A percentile compares a stretch with the other conserved stretches of the same genome.
phyloP scores from a whole-genome alignment of 495 filamentous ascomycete species.

The Penicillium subrubescens region DNA sequence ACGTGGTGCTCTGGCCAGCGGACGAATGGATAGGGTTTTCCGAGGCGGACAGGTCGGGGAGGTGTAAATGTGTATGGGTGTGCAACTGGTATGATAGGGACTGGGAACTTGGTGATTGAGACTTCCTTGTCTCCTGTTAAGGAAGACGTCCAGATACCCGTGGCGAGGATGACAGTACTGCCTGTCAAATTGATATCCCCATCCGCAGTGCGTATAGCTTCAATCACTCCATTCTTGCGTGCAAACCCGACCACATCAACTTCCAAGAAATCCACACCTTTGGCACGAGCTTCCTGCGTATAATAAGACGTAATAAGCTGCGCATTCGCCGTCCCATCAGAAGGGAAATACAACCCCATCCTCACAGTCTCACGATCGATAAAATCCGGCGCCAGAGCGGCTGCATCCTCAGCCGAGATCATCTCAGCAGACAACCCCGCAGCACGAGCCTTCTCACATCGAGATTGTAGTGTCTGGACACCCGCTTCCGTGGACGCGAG shows the following conservation, averaged over 20 bases:
- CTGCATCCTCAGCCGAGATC: slow-evolving; percentile 26
- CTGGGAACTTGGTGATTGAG: slow-evolving; percentile 16
- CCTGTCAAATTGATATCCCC: slow-evolving; percentile 26
- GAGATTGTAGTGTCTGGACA: slow-evolving; percentile 22
- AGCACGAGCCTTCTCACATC: slow-evolving; percentile 22
- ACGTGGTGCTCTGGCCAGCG: slow-evolving; percentile 41
- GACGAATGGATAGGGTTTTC: slow-evolving; percentile 28
- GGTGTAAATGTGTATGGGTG: slow-evolving; percentile 39
- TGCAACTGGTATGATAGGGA: slow-evolving; percentile 38
- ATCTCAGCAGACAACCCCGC: slow-evolving; percentile 32
- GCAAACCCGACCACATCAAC: slow-evolving; percentile 21
- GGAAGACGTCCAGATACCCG: slow-evolving; percentile 34
- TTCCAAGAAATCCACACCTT: slow-evolving; percentile 30
- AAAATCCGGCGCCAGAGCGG: slow-evolving; percentile 32
- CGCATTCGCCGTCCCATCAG: slow-evolving; percentile 35
- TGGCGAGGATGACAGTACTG: slow-evolving; percentile 31
- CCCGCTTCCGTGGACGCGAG: slow-evolving; percentile 29
- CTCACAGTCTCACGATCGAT: slow-evolving; percentile 25
- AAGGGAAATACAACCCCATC: slow-evolving; percentile 25
- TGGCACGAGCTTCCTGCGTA: slow-evolving; percentile 34
- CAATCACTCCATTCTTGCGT: neutral
- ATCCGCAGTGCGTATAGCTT: slow-evolving; percentile 17
- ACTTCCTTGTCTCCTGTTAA: slow-evolving; percentile 14
- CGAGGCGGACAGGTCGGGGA: slow-evolving; percentile 12
- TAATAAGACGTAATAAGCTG: slow-evolving; percentile 30